Evolutionary conservation across 2,329 filamentous ascomycete species (phyloP).

Genomic region (Fusarium chlamydosporum): DNA sequence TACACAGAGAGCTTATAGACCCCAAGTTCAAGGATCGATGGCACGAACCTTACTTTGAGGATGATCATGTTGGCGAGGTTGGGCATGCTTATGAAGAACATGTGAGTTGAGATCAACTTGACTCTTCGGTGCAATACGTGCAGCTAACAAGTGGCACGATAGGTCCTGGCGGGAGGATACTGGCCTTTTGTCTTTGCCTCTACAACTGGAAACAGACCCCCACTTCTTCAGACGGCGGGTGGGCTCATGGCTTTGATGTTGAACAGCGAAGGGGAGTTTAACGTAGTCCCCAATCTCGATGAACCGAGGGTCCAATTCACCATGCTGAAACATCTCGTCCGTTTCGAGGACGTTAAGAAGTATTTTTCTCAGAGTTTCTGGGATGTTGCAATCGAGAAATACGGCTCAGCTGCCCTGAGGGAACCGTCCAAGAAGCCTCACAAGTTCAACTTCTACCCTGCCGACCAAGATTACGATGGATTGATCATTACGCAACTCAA

Average conservation of each 20-base stretch:
- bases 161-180: constrained; percentile 46
- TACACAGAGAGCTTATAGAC: constrained; percentile 28
- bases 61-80: constrained; percentile 44
- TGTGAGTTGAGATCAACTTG: constrained; percentile 12
- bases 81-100: constrained; percentile 48
- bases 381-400: constrained; percentile 45
- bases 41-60: constrained; percentile 47
- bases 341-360: constrained; percentile 29
- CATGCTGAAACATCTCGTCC: constrained; percentile 28
- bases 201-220: constrained; percentile 1
- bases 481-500: neutral
- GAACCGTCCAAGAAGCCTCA: constrained; percentile 34
- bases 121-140: neutral
- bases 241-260: constrained; percentile 19
- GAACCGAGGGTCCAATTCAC: constrained; percentile 11
- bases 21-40: neutral
- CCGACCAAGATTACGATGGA: neutral
- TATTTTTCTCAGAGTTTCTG: constrained; percentile 50
- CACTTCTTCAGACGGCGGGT: constrained; percentile 33
- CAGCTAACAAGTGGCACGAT: constrained; percentile 2
- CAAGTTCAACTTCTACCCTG: constrained; percentile 41
- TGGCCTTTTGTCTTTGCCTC: constrained; percentile 32
- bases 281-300: constrained; percentile 5
- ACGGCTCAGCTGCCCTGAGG: constrained; percentile 46
- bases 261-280: constrained; percentile 2